Percentiles rank a stretch among this genome's conserved stretches.
phyloP scores from a whole-genome alignment of 2,329 filamentous ascomycete genomes.

The Aspergillus udagawae region DNA sequence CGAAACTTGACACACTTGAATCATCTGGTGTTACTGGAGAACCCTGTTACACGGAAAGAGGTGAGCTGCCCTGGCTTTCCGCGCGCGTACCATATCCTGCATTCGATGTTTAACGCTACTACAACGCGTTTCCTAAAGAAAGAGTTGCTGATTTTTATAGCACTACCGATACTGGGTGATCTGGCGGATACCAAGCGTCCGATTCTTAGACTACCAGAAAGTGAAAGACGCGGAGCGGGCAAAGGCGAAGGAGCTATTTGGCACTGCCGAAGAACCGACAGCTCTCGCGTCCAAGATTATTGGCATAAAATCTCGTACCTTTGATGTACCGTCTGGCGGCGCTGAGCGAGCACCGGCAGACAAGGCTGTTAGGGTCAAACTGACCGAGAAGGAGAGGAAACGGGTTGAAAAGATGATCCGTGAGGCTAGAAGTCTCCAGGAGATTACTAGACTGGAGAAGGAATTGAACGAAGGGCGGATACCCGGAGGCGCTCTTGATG shows the following conservation, averaged over 20 bases:
- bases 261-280: slow-evolving; percentile 70
- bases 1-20: slow-evolving; percentile 65
- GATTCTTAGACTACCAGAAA: slow-evolving; percentile 89
- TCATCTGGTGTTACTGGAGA: slow-evolving; percentile 77
- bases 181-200: slow-evolving; percentile 77
- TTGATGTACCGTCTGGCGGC: slow-evolving; percentile 49
- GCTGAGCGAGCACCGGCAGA: slow-evolving; percentile 42
- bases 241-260: slow-evolving; percentile 76
- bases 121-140: background rate
- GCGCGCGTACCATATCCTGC: background rate
- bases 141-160: slow-evolving; percentile 42
- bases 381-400: slow-evolving; percentile 85
- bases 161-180: slow-evolving; percentile 90
- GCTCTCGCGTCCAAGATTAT: slow-evolving; percentile 80
- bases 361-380: slow-evolving; percentile 72
- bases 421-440: slow-evolving; percentile 81
- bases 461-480: slow-evolving; percentile 84
- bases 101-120: background rate
- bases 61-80: slow-evolving; percentile 48
- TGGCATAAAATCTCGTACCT: slow-evolving; percentile 74
- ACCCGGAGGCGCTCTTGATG: slow-evolving; percentile 57
- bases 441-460: slow-evolving; percentile 87
- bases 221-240: slow-evolving; percentile 81
- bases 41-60: slow-evolving; percentile 89
- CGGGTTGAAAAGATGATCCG: slow-evolving; percentile 80